Percentiles rank a stretch among this genome's conserved stretches.
These are phyloP conservation scores for Rhodotorula sp. DNA, from an alignment of 1,284 basidiomycete genomes.

Conservation along the genomic window DNA sequence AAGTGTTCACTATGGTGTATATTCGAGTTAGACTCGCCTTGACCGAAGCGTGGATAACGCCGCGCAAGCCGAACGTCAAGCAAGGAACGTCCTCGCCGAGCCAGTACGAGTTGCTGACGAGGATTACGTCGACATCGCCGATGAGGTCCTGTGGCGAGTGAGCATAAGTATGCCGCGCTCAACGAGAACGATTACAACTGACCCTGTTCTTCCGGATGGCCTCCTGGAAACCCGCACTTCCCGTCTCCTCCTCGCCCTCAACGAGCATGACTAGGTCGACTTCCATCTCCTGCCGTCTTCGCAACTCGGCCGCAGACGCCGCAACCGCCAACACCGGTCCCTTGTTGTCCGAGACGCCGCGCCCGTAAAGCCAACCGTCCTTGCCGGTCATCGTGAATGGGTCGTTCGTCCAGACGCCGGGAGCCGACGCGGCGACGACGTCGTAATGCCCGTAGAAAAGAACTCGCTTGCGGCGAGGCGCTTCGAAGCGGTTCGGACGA, in stretches of 20 bases:
- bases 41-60: constrained; percentile 70
- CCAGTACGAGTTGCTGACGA: constrained; percentile 92
- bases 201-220: constrained; percentile 75
- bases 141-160: constrained; percentile 61
- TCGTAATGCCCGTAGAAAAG: constrained; percentile 96
- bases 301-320: constrained; percentile 78
- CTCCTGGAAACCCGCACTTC: constrained; percentile 78
- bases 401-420: constrained; percentile 74
- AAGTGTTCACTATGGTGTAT: background rate
- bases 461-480: constrained; percentile 57
- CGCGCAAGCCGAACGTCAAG: constrained; percentile 90
- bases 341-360: constrained; percentile 64
- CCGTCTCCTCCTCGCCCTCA: constrained; percentile 94
- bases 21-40: constrained; percentile 55
- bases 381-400: constrained; percentile 80
- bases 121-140: constrained; percentile 78
- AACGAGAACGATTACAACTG: constrained; percentile 26
- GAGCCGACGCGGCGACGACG: constrained; percentile 70
- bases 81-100: constrained; percentile 92
- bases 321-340: constrained; percentile 90
- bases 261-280: constrained; percentile 87
- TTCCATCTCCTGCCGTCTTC: constrained; percentile 69
- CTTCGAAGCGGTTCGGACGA: constrained; percentile 26
- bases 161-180: background rate
- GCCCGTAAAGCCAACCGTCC: constrained; percentile 90